A percentile compares a stretch with the other conserved stretches of the same genome.
Evolutionary conservation across 169 alveolate genomes (phyloP).

Genomic region (Cardiosporidium cionae): DNA sequence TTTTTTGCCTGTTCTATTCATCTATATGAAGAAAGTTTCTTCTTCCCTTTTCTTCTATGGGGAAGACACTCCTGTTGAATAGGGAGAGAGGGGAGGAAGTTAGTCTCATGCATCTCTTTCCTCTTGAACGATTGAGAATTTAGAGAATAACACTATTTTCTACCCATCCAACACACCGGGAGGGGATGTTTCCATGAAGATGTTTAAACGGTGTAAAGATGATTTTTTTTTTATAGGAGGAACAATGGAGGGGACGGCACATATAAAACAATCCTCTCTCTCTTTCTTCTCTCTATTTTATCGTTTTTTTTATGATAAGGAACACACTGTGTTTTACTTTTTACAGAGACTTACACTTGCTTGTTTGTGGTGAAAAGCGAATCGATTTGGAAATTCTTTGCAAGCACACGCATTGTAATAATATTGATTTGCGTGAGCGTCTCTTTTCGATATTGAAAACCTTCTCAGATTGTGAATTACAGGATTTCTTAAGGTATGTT

Average conservation of each 20-base stretch:
- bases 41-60: not conserved
- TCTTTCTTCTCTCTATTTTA: not conserved
- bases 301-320: not conserved
- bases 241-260: not conserved
- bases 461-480: constrained; percentile 70
- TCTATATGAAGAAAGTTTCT: not conserved
- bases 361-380: constrained; percentile 79
- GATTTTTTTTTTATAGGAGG: not conserved
- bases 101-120: too few relatives aligned
- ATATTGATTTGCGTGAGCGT: constrained; percentile 57
- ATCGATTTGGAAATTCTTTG: constrained; percentile 66
- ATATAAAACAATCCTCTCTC: not conserved
- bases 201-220: not conserved
- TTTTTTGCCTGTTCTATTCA: not conserved
- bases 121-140: too few relatives aligned
- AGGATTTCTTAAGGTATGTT: constrained; percentile 61
- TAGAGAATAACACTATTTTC: too few relatives aligned
- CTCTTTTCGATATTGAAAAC: constrained; percentile 68
- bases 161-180: too few relatives aligned
- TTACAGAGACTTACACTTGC: constrained; percentile 58
- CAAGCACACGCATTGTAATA: constrained; percentile 71
- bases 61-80: too few relatives aligned
- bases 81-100: too few relatives aligned
- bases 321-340: not conserved
- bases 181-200: not conserved